Conservation (phyloP, 148 eudicot species). For the Arctostaphylos glauca region DNA sequence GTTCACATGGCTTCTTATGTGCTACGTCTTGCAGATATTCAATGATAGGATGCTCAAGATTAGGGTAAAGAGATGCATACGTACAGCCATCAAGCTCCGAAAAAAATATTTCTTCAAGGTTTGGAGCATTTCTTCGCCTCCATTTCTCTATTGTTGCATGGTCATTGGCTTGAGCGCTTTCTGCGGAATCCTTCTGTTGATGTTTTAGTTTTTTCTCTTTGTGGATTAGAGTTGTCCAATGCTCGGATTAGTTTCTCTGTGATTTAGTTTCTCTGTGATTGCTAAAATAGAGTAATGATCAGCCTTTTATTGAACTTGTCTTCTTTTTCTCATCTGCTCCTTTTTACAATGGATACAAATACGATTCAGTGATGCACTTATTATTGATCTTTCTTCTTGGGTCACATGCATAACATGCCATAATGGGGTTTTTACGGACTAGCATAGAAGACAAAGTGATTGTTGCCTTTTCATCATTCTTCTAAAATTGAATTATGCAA, state of each 20-base stretch:
- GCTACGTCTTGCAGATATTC: slow-evolving; percentile 62
- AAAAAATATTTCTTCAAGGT: slow-evolving; percentile 95
- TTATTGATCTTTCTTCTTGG: not conserved
- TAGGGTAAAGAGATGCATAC: slow-evolving; percentile 82
- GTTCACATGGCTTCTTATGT: not conserved
- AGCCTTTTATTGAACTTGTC: not conserved
- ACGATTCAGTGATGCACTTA: not conserved
- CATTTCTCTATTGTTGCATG: slow-evolving; percentile 2
- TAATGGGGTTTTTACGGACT: not conserved
- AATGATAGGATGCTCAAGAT: slow-evolving; percentile 90
- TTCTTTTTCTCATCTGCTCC: not conserved
- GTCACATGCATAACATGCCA: not conserved
- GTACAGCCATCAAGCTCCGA: slow-evolving; percentile 87
- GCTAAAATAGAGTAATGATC: not conserved
- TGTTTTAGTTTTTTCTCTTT: not conserved
- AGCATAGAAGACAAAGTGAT: not conserved
- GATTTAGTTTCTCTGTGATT: not conserved
- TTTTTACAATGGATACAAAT: not conserved
- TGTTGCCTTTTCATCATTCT: not conserved
- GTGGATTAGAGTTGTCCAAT: not conserved
- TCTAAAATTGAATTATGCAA: not conserved
- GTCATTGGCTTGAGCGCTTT: not conserved
- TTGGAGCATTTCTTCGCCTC: slow-evolving; percentile 5
- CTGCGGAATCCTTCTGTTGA: not conserved
- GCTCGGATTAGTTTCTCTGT: not conserved